These are phyloP conservation scores for Phyllosticta ampelicida DNA, from an alignment of 2,329 filamentous ascomycete genomes.

Conservation along the genomic window DNA sequence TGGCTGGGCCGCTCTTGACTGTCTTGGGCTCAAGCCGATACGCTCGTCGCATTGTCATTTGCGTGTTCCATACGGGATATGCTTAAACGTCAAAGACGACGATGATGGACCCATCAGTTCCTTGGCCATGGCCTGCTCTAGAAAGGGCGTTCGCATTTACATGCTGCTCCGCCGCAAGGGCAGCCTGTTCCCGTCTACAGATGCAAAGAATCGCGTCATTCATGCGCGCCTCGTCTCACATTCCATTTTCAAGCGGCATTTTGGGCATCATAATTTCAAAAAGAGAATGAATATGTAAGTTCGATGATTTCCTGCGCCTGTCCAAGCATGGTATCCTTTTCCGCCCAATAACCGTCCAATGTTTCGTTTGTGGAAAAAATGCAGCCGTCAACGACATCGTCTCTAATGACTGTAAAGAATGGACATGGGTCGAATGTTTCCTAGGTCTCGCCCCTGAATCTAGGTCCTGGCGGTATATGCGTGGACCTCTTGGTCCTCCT, in stretches of 20 bases:
- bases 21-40: not conserved
- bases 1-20: not conserved
- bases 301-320: not conserved
- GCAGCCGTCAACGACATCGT: not conserved
- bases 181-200: not conserved
- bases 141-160: not conserved
- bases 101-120: not conserved
- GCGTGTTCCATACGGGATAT: not conserved
- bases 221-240: not conserved
- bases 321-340: not conserved
- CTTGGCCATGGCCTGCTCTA: not conserved
- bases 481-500: slow-evolving; percentile 62
- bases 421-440: not conserved
- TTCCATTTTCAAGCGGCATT: not conserved
- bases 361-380: not conserved
- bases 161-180: not conserved
- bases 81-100: not conserved
- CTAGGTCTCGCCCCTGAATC: not conserved
- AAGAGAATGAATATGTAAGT: not conserved
- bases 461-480: not conserved
- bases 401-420: not conserved
- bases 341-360: not conserved
- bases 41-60: not conserved
- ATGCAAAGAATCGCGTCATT: not conserved
- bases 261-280: not conserved